Evolutionary conservation across 306 rosid species (phyloP), one percentile per base, ranked within the genome.

Genomic region (Echinosophora koreensis): DNA sequence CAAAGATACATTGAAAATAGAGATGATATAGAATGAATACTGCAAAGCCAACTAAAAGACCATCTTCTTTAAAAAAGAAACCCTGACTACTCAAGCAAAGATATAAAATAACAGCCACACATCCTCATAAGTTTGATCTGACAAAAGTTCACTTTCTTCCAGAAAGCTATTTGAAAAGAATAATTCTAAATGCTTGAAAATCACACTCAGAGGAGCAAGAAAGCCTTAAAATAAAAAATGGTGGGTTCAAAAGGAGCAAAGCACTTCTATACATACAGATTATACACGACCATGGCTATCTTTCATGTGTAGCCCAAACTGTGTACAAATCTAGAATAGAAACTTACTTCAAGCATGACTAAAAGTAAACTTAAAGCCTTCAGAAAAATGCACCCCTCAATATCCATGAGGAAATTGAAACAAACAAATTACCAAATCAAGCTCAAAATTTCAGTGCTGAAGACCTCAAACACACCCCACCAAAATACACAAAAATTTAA

Each of bases 21-120:
- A 10, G 46, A 30, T 6, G 58, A 58, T 59, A 42, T 8, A 42
- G 42, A 17, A 49, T 38, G 28, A 28, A 62, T 7, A 46, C 0
- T 2, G 39, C 10, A 50, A 70, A 78, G 62, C n/a, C 32, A 22
- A 22, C 14, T 13, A 49, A 60, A 78, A 69, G 50, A 27, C 16
- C 64, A 34, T 51, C 73, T 37, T 69, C 73, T 37, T 69, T 69
- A 10, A 16, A 50, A 69, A 69, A 51, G 60, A 52, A 66, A 73
- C 79, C 47, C 27, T 69, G 35, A 58, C 70, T 49, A 30, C 32
- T 8, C 22, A 34, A 15, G 57, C 18, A 60, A 51, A 61, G 18
- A 74, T 16, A 34, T 32, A 74, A 49, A 49, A 69, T 46, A 50
- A 9, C 41, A 38, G 32, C 63, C 61, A 17, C 32, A 76, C 66